Base-by-base conservation (phyloP, 345 rosid genomes). In the Heritiera fomes region DNA sequence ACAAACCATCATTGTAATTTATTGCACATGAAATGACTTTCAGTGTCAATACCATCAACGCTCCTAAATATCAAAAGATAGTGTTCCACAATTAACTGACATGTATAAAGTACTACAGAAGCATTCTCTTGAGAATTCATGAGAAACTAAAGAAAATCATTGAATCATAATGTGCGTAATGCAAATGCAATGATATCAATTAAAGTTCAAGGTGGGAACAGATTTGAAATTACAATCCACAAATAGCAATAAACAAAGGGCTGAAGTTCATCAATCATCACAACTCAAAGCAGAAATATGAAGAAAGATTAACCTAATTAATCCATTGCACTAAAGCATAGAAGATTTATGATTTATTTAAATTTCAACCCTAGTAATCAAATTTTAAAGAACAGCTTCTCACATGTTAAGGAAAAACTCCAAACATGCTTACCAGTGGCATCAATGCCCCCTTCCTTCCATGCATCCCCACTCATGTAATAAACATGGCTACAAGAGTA, bases 401-500 rank as follows among this genome's bases (percentile, higher is more conserved):
- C 52, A 52, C 56, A 62, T 56, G 64, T 13, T 60, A 55, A 55
- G 75, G n/a, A 69, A 9, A 47, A 46, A 70, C 38, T 72, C 53
- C 43, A 78, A 71, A 55, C 46, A 46, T 66, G 75, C 90, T 84
- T 87, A 92, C 99, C 99, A 76, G 99, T 95, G 69, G 96, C 91
- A 84, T 95, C 99, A 49, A 93, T 95, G 77, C 98, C 99, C 71
- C 99, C 99, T 87, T 91, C 99, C 86, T 95, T 95, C 99, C 99
- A 95, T 58, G 99, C 99, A 90, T 95, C 99, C 53, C 99, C 99
- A 70, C 99, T 95, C 99, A 95, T 93, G 90, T 95, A 95, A 85
- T 87, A 90, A 45, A 93, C 93, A 87, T 95, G 98, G 86, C 99
- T 95, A 85, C 87, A 90, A 67, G 83, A 40, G 49, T 6, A 85